Evolutionary conservation across 306 rosid species (phyloP).

Genomic region (Amphicarpaea edgeworthii): DNA sequence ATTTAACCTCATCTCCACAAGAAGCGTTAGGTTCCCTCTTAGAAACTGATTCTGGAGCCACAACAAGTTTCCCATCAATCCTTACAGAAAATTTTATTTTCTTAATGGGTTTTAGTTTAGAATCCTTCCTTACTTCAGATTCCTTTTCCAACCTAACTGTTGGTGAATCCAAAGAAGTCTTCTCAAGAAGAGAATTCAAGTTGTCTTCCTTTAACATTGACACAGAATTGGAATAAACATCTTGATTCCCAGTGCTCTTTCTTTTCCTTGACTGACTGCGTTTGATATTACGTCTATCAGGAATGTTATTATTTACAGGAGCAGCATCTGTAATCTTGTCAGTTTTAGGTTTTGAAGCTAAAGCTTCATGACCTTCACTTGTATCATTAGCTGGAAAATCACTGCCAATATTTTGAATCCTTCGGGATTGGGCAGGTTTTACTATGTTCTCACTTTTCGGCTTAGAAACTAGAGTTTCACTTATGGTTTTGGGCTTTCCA

Average conservation of each 20-base stretch:
- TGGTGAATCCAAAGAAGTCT: slow-evolving; percentile 41
- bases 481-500: slow-evolving; percentile 34
- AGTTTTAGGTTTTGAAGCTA: slow-evolving; percentile 43
- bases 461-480: slow-evolving; percentile 32
- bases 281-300: slow-evolving; percentile 41
- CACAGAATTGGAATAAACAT: slow-evolving; percentile 36
- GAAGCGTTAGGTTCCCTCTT: slow-evolving; percentile 37
- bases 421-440: slow-evolving; percentile 34
- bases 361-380: slow-evolving; percentile 31
- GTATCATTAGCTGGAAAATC: slow-evolving; percentile 41
- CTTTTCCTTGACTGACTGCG: slow-evolving; percentile 56
- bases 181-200: slow-evolving; percentile 37
- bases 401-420: neutral
- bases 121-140: slow-evolving; percentile 38
- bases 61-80: slow-evolving; percentile 39
- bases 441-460: slow-evolving; percentile 29
- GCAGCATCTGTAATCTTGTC: slow-evolving; percentile 36
- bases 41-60: slow-evolving; percentile 47
- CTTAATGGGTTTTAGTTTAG: slow-evolving; percentile 38
- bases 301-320: slow-evolving; percentile 25
- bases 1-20: slow-evolving; percentile 48
- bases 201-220: slow-evolving; percentile 45
- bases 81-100: slow-evolving; percentile 40
- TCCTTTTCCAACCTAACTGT: slow-evolving; percentile 40
- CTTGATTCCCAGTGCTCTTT: slow-evolving; percentile 39